phyloP scores from a whole-genome alignment of 495 filamentous ascomycete species.

The Aspergillus saccharolyticus region DNA sequence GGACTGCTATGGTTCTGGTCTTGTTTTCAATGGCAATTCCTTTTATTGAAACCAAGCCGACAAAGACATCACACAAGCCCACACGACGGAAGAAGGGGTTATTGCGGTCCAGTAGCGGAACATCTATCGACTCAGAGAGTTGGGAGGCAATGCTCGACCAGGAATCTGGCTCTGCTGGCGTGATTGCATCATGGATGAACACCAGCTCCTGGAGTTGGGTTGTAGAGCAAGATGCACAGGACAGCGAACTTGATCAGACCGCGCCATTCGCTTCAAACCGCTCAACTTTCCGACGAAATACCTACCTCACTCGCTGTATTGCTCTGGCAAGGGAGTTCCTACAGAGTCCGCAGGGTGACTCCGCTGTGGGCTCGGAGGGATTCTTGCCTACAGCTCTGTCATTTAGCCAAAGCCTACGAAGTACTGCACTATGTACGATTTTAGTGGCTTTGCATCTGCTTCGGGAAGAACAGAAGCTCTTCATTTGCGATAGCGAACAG shows the following conservation, averaged over 20 bases:
- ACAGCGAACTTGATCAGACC: slow-evolving; percentile 25
- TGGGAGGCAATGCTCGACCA: slow-evolving; percentile 59
- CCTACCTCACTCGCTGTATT: slow-evolving; percentile 41
- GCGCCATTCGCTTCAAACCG: slow-evolving; percentile 20
- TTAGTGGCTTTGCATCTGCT: slow-evolving; percentile 78
- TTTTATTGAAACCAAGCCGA: slow-evolving; percentile 37
- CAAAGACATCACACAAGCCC: slow-evolving; percentile 35
- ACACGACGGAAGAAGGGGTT: slow-evolving; percentile 46
- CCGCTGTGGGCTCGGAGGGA: slow-evolving; percentile 47
- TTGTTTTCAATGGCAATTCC: slow-evolving; percentile 59
- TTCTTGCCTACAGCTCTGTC: slow-evolving; percentile 58
- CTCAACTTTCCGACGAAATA: slow-evolving; percentile 43
- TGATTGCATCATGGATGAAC: slow-evolving; percentile 59
- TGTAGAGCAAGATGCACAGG: slow-evolving; percentile 51
- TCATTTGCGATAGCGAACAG: slow-evolving; percentile 55
- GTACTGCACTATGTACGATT: slow-evolving; percentile 58
- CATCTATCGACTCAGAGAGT: slow-evolving; percentile 49
- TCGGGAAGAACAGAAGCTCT: slow-evolving; percentile 83
- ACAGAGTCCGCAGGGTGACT: slow-evolving; percentile 47
- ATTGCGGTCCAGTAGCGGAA: slow-evolving; percentile 57
- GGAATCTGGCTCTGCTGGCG: slow-evolving; percentile 53
- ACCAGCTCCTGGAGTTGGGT: slow-evolving; percentile 71
- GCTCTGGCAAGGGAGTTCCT: slow-evolving; percentile 52
- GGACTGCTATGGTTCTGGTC: slow-evolving; percentile 70
- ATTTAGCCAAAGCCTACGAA: slow-evolving; percentile 49